Base-by-base conservation (phyloP, 169 alveolate genomes). In the Plasmodium vinckei region DNA sequence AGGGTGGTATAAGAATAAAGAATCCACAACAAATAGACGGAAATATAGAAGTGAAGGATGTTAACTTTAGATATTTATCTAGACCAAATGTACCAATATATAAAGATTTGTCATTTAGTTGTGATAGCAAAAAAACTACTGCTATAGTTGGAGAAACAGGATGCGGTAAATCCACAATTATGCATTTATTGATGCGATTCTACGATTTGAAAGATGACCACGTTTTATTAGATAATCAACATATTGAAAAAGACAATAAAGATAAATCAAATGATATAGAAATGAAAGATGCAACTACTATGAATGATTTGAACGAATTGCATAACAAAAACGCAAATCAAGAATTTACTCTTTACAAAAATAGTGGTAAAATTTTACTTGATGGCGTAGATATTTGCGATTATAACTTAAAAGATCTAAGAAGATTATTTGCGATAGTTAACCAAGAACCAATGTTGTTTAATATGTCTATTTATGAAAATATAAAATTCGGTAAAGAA, bases 101-200 rank as follows among this genome's bases (percentile, higher is more conserved):
- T 72, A 84, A 84, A 42, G 68, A 84, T 25, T 84, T 84, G 49
- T 53, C 75, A 7, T 92, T 94, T 87, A 57, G 63, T 46, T 70
- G 93, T 25, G 87, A 87, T 3, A 72, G 72, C 57, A 92, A 92
- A 47, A 57, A 77, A 72, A 92, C 93, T 10, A 94, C 97, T 4
- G 99, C 99, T 33, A 93, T 98, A 64, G 98, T 96, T 42, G 99
- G 99, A 1, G 92, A 95, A 13, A 95, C 98, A 12, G 99, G 99
- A 7, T 77, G 97, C 67, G 99, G 99, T 10, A 98, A 98, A 92
- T 94, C 97, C 51, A 97, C 99, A 0, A 92, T 97, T 56, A 94
- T 96, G 92, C 88, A 95, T 23, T 75, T 98, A 67, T 73, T 98
- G 6, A 93, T 97, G 68, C 92, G 98, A 65, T 95, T 97, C 82